Evolutionary conservation across 495 filamentous ascomycete species (phyloP).

Genomic region (Mytilinidion resinicola): DNA sequence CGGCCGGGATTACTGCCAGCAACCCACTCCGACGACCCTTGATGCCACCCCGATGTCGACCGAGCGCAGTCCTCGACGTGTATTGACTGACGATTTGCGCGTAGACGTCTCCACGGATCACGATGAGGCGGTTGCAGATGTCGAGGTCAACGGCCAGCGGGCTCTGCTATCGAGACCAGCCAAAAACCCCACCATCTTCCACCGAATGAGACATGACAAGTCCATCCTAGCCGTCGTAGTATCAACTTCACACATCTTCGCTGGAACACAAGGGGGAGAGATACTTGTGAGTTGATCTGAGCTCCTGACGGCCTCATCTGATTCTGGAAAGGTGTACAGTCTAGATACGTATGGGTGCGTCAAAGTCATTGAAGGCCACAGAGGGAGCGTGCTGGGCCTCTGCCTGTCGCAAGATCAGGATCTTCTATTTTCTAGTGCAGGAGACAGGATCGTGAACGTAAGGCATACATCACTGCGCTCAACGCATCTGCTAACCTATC

Average conservation of each 20-base stretch:
- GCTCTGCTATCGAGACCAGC: background rate
- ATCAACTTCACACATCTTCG: conserved; percentile 60
- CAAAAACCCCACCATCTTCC: conserved; percentile 49
- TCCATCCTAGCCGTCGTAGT: conserved; percentile 69
- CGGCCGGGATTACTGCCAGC: background rate
- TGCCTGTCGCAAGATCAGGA: conserved; percentile 66
- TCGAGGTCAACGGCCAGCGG: conserved; percentile 1
- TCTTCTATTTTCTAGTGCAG: conserved; percentile 85
- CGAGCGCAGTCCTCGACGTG: background rate
- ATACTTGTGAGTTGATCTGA: conserved; percentile 55
- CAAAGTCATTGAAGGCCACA: conserved; percentile 73
- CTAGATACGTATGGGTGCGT: conserved; percentile 77
- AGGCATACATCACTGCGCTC: conserved; percentile 35
- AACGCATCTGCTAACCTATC: conserved; percentile 31
- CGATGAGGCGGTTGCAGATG: conserved; percentile 9
- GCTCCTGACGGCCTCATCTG: background rate
- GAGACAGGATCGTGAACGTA: conserved; percentile 88
- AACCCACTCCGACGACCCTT: background rate
- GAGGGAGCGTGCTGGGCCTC: conserved; percentile 80
- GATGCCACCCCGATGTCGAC: background rate
- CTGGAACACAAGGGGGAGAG: conserved; percentile 86
- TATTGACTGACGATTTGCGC: conserved; percentile 14
- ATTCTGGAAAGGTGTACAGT: conserved; percentile 59
- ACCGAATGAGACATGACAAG: conserved; percentile 63
- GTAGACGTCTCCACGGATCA: conserved; percentile 12